Evolutionary conservation across 176 grass and related monocot species (phyloP).

Genomic region (Eragrostis curvula): DNA sequence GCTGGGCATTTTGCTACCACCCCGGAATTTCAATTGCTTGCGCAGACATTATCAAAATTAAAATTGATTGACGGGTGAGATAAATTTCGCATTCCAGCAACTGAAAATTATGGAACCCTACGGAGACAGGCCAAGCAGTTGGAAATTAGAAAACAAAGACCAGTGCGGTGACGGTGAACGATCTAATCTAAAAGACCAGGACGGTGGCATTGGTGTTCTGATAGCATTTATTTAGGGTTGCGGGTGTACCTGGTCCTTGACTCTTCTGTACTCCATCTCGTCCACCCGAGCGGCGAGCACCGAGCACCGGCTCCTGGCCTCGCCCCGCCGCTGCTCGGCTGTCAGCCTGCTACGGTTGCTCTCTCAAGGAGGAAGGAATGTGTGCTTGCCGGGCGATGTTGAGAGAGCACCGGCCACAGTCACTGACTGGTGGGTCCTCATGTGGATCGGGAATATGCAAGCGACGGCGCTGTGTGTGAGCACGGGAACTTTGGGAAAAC

Average conservation of each 20-base stretch:
- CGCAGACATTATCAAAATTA: background rate
- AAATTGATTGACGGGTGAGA: background rate
- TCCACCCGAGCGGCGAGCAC: conserved; percentile 4
- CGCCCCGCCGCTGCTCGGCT: conserved; percentile 6
- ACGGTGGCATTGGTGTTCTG: background rate
- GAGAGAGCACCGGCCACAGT: too few species aligned
- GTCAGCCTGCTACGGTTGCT: background rate
- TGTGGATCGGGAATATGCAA: too few species aligned
- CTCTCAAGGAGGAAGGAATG: background rate
- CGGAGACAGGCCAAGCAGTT: background rate
- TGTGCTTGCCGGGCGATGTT: too few species aligned
- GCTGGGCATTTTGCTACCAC: background rate
- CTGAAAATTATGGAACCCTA: conserved; percentile 6
- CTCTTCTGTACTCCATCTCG: conserved; percentile 64
- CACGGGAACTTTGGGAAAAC: too few species aligned
- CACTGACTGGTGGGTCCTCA: background rate
- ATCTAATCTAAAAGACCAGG: conserved; percentile 28
- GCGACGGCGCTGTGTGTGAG: too few species aligned
- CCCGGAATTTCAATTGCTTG: background rate
- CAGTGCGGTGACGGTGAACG: background rate
- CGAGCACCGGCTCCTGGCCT: background rate
- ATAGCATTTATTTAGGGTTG: background rate
- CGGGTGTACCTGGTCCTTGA: conserved; percentile 60
- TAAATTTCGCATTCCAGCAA: background rate
- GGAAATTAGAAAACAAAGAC: background rate